These are phyloP conservation scores for Dictyostelium purpureum DNA, from an alignment of 78 protist genomes.

Conservation along the genomic window DNA sequence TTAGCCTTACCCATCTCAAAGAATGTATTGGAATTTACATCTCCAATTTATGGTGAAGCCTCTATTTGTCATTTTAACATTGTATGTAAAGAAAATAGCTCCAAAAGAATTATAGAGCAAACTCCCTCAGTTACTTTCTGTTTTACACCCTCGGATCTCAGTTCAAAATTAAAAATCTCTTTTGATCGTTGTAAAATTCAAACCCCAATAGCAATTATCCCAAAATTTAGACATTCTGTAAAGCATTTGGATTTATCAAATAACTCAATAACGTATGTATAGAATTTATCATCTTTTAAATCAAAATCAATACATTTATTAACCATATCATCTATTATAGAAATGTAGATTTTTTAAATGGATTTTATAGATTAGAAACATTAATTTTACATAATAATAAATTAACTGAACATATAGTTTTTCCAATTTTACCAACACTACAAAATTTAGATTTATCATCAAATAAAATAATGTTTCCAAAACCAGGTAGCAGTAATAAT, in stretches of 20 bases:
- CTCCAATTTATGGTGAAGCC: conserved; percentile 66
- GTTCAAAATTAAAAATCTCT: conserved; percentile 65
- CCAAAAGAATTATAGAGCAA: conserved; percentile 40
- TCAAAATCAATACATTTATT: not conserved
- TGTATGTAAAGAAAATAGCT: conserved; percentile 62
- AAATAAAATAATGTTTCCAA: conserved; percentile 50
- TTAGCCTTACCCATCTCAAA: conserved; percentile 58
- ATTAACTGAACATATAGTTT: conserved; percentile 39
- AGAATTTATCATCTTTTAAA: not conserved
- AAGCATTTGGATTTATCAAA: conserved; percentile 64
- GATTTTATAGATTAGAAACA: conserved; percentile 67
- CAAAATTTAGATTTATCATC: conserved; percentile 41
- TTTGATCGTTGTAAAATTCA: conserved; percentile 67
- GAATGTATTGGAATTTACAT: conserved; percentile 29
- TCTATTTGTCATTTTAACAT: conserved; percentile 50
- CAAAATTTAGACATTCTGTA: conserved; percentile 62
- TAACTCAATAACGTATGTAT: conserved; percentile 56
- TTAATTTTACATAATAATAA: conserved; percentile 19
- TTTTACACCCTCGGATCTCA: conserved; percentile 59
- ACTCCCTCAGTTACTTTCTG: conserved; percentile 29
- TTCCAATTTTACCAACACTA: conserved; percentile 45
- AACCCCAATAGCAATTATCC: conserved; percentile 27
- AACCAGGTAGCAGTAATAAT: not conserved
- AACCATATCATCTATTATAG: not conserved
- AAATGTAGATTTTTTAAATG: conserved; percentile 47